These are phyloP conservation scores for Letharia lupina DNA, from an alignment of 495 filamentous ascomycete species.

Conservation along the genomic window DNA sequence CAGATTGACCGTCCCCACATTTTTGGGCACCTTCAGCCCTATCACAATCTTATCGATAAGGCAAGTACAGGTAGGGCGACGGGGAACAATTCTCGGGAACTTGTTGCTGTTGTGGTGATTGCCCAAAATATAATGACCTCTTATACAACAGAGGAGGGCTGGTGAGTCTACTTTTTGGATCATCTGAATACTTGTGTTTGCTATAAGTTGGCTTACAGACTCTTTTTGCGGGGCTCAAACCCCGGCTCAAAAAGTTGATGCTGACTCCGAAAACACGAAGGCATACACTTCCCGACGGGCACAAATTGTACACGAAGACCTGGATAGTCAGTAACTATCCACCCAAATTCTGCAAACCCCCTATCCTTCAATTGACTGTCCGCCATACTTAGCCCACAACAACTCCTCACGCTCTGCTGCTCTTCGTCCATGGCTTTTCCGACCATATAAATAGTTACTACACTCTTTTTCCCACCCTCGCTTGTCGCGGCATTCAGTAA, in stretches of 20 bases:
- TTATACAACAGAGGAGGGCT: slow-evolving; percentile 30
- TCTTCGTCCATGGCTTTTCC: slow-evolving; percentile 80
- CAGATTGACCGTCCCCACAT: no score
- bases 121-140: slow-evolving; percentile 10
- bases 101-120: no score
- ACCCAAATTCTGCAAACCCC: slow-evolving; percentile 3
- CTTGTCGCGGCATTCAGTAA: slow-evolving; percentile 56
- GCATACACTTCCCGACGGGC: slow-evolving; percentile 41
- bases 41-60: background rate
- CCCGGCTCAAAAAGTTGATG: background rate
- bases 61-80: background rate
- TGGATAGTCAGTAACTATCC: slow-evolving; percentile 57
- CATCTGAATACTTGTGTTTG: no score
- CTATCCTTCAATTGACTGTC: background rate
- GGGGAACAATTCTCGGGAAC: no score
- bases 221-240: background rate
- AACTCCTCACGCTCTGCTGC: slow-evolving; percentile 53
- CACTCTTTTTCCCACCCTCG: slow-evolving; percentile 58
- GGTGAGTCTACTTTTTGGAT: background rate
- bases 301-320: slow-evolving; percentile 69
- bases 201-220: background rate
- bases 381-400: slow-evolving; percentile 38
- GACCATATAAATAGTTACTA: slow-evolving; percentile 75
- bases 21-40: background rate
- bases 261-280: background rate